Evolutionary conservation across 1,139 yeast genomes (phyloP), one percentile per base, ranked within the genome.

Genomic region (Taphrina communis): DNA sequence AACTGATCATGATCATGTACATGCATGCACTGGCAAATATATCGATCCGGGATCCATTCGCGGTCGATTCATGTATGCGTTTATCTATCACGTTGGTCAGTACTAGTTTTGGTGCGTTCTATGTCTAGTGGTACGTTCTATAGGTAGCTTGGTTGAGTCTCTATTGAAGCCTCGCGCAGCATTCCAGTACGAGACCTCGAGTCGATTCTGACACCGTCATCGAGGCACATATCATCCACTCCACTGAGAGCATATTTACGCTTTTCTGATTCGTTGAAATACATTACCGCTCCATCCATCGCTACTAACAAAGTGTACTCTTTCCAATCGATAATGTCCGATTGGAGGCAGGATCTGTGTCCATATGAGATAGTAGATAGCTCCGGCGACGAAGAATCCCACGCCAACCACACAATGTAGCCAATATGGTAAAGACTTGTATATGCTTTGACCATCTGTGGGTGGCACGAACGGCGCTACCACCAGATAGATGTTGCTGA

Each of bases 311-410:
- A 86, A 83, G 75, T 86, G 88, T 73, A 83, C 83, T 14, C 83
- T 81, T n/a, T 81, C 84, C 73, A 90, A 80, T 50, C 79, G 79
- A 79, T 89, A 89, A 17, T 85, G 84, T 51, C 88, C 86, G 53
- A 84, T 68, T 71, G 77, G 76, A 50, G 96, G 96, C 72, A 88
- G 77, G 0, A 88, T 69, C 72, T 80, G 80, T 60, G 86, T 83
- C 90, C 93, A 88, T 19, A 88, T 77, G 8, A 86, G 71, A 90
- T 93, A 90, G 79, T 89, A 90, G 1, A 83, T 73, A 36, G 83
- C 86, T 72, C 97, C 97, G 70, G 87, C 77, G 7, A 82, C 89
- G 74, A 90, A 88, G 58, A 90, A 82, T 72, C 88, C 94, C 88
- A 92, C 85, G 11, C 95, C 88, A 31, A 89, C 91, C 65, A 55